phyloP scores from a whole-genome alignment of 1,284 basidiomycete species.

The Ceratobasidium sp. region DNA sequence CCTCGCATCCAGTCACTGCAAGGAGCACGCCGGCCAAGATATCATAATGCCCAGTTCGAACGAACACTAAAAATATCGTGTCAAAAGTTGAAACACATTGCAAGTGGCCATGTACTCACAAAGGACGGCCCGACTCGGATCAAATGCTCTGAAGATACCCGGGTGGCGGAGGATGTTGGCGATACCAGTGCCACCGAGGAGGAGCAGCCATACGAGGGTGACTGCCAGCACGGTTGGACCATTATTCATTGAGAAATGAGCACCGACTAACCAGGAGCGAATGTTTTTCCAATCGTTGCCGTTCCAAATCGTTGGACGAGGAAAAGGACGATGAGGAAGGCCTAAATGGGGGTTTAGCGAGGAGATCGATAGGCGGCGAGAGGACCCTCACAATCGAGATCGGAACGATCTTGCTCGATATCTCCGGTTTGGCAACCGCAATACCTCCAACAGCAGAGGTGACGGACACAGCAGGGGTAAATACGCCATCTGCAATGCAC shows the following conservation, averaged over 20 bases:
- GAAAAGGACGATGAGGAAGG: constrained; percentile 69
- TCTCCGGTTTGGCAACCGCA: constrained; percentile 65
- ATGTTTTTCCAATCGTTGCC: constrained; percentile 61
- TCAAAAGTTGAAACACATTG: neutral
- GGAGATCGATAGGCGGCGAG: neutral
- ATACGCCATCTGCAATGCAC: constrained; percentile 41
- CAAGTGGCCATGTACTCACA: constrained; percentile 56
- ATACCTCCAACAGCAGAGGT: constrained; percentile 74
- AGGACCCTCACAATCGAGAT: constrained; percentile 65
- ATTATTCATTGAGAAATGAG: neutral
- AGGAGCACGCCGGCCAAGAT: constrained; percentile 72
- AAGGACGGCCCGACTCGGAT: constrained; percentile 71
- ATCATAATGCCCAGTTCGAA: constrained; percentile 70
- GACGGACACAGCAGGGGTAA: constrained; percentile 74
- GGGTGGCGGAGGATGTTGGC: constrained; percentile 67
- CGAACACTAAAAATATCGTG: constrained; percentile 61
- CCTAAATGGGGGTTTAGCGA: constrained; percentile 53
- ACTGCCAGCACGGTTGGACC: constrained; percentile 55
- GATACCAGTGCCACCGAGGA: constrained; percentile 65
- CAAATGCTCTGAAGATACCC: constrained; percentile 71
- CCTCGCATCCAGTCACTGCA: constrained; percentile 73
- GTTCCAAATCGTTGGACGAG: constrained; percentile 70
- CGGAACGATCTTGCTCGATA: constrained; percentile 61
- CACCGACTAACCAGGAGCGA: constrained; percentile 62
- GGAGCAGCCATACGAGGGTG: constrained; percentile 67